phyloP scores from a whole-genome alignment of 2,329 filamentous ascomycete genomes.

The Didymellaceae sp. region DNA sequence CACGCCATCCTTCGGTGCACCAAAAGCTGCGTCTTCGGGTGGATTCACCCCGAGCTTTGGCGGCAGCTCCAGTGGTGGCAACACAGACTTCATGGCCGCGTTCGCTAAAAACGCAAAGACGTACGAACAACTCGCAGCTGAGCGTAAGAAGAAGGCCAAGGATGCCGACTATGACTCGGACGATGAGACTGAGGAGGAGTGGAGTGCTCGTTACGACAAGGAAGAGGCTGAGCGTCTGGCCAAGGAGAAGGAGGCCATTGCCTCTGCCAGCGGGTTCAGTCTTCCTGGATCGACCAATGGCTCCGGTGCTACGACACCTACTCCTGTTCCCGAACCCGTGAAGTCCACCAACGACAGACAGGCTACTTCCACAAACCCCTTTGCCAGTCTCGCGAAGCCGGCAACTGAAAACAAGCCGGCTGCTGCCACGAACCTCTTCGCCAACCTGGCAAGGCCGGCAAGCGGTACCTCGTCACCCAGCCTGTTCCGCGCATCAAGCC shows the following conservation, averaged over 20 bases:
- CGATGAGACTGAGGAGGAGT: conserved; percentile 44
- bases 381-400: conserved; percentile 15
- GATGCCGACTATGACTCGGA: conserved; percentile 47
- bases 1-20: conserved; percentile 13
- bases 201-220: conserved; percentile 41
- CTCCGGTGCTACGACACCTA: conserved; percentile 10
- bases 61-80: conserved; percentile 20
- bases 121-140: conserved; percentile 40
- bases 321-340: neutral
- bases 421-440: conserved; percentile 23
- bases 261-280: conserved; percentile 31
- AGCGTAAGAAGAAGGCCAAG: conserved; percentile 46
- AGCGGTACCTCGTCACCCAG: conserved; percentile 34
- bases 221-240: conserved; percentile 39
- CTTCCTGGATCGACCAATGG: conserved; percentile 17
- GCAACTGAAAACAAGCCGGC: conserved; percentile 16
- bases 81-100: conserved; percentile 33
- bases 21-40: conserved; percentile 6
- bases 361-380: conserved; percentile 20
- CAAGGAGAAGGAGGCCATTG: conserved; percentile 33
- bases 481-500: conserved; percentile 37
- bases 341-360: conserved; percentile 15
- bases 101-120: conserved; percentile 43
- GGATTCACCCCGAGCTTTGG: conserved; percentile 24
- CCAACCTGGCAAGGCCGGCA: conserved; percentile 26